A percentile compares a stretch with the other conserved stretches of the same genome.
Evolutionary conservation across 257 asterid species (phyloP).

Genomic region (Parsonsia alboflavescens): DNA sequence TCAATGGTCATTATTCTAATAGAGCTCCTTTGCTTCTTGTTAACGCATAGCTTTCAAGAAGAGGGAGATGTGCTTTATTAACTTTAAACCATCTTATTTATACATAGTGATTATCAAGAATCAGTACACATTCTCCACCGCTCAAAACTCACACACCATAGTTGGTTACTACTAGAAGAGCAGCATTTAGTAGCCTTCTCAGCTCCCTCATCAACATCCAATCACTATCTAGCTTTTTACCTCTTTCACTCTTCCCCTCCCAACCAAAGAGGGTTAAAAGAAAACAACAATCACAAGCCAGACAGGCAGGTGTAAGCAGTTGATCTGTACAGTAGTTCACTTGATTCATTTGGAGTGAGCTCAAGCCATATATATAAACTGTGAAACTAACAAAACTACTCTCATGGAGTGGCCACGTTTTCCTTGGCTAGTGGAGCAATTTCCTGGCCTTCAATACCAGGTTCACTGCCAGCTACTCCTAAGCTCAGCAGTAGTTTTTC

Average conservation of each 20-base stretch:
- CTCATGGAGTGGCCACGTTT: constrained; percentile 78
- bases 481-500: constrained; percentile 57
- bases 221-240: too few species aligned
- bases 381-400: background rate
- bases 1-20: background rate
- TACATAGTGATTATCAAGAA: background rate
- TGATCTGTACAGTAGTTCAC: background rate
- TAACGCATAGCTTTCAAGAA: background rate
- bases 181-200: background rate
- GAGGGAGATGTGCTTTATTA: background rate
- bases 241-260: background rate
- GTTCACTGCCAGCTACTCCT: constrained; percentile 62
- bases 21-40: background rate
- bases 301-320: background rate
- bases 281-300: background rate
- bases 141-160: background rate
- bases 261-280: too few species aligned
- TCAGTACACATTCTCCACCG: background rate
- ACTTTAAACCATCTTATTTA: background rate
- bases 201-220: background rate
- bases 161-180: background rate
- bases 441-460: constrained; percentile 76
- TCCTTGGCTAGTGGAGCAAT: constrained; percentile 84
- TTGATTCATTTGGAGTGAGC: background rate
- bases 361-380: background rate